Percentiles rank a stretch among this genome's conserved stretches.
phyloP scores from a whole-genome alignment of 2,329 filamentous ascomycete genomes.

The Trichoderma polysporum region DNA sequence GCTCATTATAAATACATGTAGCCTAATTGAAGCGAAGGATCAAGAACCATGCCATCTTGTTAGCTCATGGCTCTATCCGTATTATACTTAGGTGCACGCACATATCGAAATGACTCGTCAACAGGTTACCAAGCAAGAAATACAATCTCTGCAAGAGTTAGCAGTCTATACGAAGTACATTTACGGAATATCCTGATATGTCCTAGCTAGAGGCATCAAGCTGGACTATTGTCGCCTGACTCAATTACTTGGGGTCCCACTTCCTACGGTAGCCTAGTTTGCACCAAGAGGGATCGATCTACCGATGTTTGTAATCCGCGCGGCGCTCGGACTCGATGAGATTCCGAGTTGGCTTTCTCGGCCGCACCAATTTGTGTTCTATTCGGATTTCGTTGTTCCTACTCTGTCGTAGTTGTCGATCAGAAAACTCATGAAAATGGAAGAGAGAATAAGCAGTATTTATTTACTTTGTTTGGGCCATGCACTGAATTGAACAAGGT shows the following conservation, averaged over 20 bases:
- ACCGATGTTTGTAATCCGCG: background rate
- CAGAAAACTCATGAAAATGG: background rate
- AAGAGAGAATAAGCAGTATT: background rate
- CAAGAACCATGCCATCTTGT: background rate
- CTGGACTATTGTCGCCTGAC: background rate
- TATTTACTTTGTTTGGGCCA: background rate
- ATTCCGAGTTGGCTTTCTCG: background rate
- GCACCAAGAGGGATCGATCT: too few species aligned
- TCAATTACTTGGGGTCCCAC: background rate
- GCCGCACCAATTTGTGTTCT: background rate
- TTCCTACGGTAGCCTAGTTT: background rate
- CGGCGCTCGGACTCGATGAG: background rate
- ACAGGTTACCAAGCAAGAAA: background rate
- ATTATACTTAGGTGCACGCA: background rate
- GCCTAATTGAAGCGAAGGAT: background rate
- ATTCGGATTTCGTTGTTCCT: background rate
- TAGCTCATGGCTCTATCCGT: background rate
- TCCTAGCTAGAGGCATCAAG: background rate
- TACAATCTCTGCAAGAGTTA: background rate
- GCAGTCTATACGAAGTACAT: background rate
- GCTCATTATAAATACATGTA: background rate
- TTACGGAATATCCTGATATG: background rate
- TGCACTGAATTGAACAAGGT: background rate
- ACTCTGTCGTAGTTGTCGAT: background rate
- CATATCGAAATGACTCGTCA: background rate